These are phyloP conservation scores for Cladophialophora exuberans DNA, from an alignment of 2,329 filamentous ascomycete species.

Conservation along the genomic window DNA sequence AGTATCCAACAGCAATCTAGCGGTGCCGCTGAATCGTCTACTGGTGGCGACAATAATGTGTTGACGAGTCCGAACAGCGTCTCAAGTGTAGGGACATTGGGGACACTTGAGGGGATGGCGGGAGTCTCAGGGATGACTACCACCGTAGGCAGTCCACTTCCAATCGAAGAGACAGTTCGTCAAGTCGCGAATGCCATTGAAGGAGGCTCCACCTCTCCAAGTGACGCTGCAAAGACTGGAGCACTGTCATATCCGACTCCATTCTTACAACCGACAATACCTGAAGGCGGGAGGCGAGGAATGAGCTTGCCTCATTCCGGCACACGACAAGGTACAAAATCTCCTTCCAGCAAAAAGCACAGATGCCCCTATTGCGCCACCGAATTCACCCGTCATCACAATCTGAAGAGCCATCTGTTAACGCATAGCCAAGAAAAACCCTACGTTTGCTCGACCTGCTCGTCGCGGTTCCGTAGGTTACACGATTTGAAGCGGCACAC, in stretches of 20 bases:
- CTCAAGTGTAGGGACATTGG: slow-evolving; percentile 58
- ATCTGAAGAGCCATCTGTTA: slow-evolving; percentile 93
- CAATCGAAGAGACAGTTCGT: slow-evolving; percentile 48
- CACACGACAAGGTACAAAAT: slow-evolving; percentile 63
- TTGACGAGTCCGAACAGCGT: slow-evolving; percentile 60
- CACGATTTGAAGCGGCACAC: slow-evolving; percentile 96
- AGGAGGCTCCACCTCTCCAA: slow-evolving; percentile 45
- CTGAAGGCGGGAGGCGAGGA: slow-evolving; percentile 56
- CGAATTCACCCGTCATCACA: slow-evolving; percentile 96
- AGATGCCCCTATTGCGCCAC: slow-evolving; percentile 96
- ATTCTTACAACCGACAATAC: slow-evolving; percentile 50
- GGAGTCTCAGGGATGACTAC: slow-evolving; percentile 55
- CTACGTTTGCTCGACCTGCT: slow-evolving; percentile 90
- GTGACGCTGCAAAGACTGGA: slow-evolving; percentile 50
- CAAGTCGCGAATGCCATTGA: slow-evolving; percentile 38
- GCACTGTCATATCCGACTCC: slow-evolving; percentile 68
- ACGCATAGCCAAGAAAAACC: slow-evolving; percentile 99
- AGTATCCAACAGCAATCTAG: slow-evolving; percentile 53
- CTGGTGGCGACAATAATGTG: slow-evolving; percentile 48
- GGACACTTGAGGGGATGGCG: slow-evolving; percentile 53
- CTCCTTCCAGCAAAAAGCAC: slow-evolving; percentile 83
- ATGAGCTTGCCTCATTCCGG: slow-evolving; percentile 62
- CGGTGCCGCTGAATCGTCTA: slow-evolving; percentile 26
- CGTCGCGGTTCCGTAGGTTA: slow-evolving; percentile 86
- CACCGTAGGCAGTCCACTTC: slow-evolving; percentile 51